Conservation (phyloP, 352 stramenopile species). For the Phytophthora fragariaefolia region DNA sequence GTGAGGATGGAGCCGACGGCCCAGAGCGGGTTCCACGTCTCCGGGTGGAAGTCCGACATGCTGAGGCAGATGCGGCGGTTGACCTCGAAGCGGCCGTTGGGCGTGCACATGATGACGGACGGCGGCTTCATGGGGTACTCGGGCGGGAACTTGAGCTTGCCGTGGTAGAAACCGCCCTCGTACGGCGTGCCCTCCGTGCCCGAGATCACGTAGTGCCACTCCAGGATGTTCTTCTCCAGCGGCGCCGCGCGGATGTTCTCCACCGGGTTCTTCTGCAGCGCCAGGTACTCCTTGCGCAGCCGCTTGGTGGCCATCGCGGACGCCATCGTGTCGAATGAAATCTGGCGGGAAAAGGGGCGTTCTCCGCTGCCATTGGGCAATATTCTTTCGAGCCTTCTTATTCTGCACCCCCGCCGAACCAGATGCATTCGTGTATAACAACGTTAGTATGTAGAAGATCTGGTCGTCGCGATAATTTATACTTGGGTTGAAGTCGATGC, state of each 20-base stretch:
- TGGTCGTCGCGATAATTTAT: too few species aligned
- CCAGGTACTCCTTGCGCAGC: constrained; percentile 92
- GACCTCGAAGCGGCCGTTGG: constrained; percentile 93
- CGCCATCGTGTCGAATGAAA: constrained; percentile 47
- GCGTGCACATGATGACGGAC: constrained; percentile 94
- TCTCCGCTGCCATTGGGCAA: background rate
- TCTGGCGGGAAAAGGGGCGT: background rate
- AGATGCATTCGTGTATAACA: too few species aligned
- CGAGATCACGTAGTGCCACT: constrained; percentile 95
- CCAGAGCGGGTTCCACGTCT: constrained; percentile 97
- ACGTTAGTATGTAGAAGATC: too few species aligned
- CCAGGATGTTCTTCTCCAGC: constrained; percentile 94
- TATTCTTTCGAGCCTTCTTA: background rate
- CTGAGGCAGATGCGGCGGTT: constrained; percentile 93
- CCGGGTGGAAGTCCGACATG: constrained; percentile 96
- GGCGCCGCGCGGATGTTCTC: constrained; percentile 89
- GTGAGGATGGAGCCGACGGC: constrained; percentile 95
- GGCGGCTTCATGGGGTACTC: constrained; percentile 96
- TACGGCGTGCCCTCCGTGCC: constrained; percentile 72
- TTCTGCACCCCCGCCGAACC: too few species aligned
- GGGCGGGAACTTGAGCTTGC: constrained; percentile 92
- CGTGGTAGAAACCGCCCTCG: constrained; percentile 91
- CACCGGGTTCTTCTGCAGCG: constrained; percentile 86
- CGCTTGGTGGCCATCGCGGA: constrained; percentile 86
- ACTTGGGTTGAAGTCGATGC: background rate